Conservation (phyloP, 139 green algal genomes). For the Auxenochlorella protothecoides region DNA sequence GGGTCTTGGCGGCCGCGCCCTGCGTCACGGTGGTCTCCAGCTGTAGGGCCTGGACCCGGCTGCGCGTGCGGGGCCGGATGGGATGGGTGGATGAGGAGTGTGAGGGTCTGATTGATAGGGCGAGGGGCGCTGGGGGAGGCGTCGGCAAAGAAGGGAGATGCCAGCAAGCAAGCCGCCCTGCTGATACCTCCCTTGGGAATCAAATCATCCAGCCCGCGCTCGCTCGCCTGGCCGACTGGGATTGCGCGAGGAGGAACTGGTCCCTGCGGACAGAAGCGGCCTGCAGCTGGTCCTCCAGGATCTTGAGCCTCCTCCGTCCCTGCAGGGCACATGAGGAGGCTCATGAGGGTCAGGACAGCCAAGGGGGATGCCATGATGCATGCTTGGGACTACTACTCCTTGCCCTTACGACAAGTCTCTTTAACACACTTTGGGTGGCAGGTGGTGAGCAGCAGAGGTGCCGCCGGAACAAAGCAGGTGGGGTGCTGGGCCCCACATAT, state of each 20-base stretch:
- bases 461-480: not conserved
- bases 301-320: conserved; percentile 51
- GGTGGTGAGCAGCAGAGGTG: not conserved
- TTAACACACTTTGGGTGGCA: not conserved
- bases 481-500: not conserved
- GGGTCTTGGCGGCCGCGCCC: conserved; percentile 68
- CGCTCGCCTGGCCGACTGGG: conserved; percentile 1
- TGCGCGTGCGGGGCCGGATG: not conserved
- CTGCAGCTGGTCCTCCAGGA: conserved; percentile 77
- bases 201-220: conserved; percentile 1
- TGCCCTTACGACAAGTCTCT: no score
- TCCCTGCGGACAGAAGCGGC: conserved; percentile 74
- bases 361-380: no score
- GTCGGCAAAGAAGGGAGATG: not conserved
- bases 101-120: no score
- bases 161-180: not conserved
- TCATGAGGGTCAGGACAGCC: no score
- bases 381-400: no score
- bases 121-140: no score
- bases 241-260: conserved; percentile 15
- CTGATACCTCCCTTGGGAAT: not conserved
- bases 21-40: conserved; percentile 82
- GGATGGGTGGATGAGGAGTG: no score
- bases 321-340: conserved; percentile 12
- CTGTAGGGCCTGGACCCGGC: conserved; percentile 71